A percentile compares a stretch with the other conserved stretches of the same genome.
These are phyloP conservation scores for Apiospora aurea DNA, from an alignment of 2,329 filamentous ascomycete genomes.

Conservation along the genomic window DNA sequence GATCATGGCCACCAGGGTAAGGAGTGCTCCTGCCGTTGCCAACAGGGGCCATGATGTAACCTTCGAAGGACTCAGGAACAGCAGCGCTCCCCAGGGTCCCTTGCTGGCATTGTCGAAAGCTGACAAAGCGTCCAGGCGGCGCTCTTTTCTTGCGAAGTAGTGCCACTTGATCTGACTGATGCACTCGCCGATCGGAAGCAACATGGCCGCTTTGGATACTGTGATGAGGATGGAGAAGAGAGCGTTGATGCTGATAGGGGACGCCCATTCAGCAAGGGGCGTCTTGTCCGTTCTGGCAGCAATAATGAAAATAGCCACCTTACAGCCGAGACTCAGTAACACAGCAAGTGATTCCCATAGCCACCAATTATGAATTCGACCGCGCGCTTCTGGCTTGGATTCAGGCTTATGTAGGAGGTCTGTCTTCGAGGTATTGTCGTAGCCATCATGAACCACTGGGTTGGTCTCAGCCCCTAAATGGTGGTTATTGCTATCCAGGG, in stretches of 20 bases:
- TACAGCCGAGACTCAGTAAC: slow-evolving; percentile 30
- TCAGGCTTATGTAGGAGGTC: not conserved
- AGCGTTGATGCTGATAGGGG: slow-evolving; percentile 39
- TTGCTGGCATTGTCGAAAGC: slow-evolving; percentile 35
- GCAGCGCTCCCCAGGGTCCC: slow-evolving; percentile 34
- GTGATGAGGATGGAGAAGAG: slow-evolving; percentile 34
- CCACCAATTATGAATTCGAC: slow-evolving; percentile 29
- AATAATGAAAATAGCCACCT: slow-evolving; percentile 28
- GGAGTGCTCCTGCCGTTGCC: not conserved
- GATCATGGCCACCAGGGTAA: not conserved
- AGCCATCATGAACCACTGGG: not conserved
- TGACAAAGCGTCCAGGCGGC: slow-evolving; percentile 31
- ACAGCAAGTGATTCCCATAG: slow-evolving; percentile 36
- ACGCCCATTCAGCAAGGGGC: slow-evolving; percentile 31
- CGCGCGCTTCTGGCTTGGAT: not conserved
- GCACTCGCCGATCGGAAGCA: slow-evolving; percentile 32
- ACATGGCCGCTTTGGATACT: slow-evolving; percentile 31
- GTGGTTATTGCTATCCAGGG: not conserved
- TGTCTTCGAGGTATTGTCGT: not conserved
- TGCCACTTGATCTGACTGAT: slow-evolving; percentile 36
- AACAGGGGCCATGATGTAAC: not conserved
- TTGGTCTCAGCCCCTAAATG: not conserved
- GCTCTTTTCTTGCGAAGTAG: slow-evolving; percentile 27
- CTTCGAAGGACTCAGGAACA: slow-evolving; percentile 22
- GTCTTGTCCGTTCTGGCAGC: slow-evolving; percentile 28